Base-by-base conservation (phyloP, 208 protist genomes). In the Borovskyia barvae region DNA sequence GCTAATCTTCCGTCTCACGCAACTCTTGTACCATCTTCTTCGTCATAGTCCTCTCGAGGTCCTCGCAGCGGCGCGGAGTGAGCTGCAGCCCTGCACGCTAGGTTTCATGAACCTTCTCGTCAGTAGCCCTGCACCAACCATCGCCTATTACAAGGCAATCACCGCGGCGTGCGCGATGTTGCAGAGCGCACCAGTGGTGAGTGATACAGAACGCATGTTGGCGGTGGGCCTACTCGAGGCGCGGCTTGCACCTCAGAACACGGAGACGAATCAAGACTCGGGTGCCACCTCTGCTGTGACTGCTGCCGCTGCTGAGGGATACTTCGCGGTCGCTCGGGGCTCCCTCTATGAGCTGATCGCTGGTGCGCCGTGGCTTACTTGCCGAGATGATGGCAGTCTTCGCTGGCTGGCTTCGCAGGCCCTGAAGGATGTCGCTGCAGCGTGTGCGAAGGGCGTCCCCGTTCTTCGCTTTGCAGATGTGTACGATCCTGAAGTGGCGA, bases 221-320 rank as follows among this genome's bases (percentile, higher is more conserved):
- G 75, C 79, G 15, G 46, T 93, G 2, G 86, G 75, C 35, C 72
- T 93, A 8, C 69, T 93, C 9, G 86, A 93, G 54, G 69, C 64
- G 1, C 69, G 73, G 33, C 49, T 75, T 25, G 42, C 54, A 36
- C 63, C 47, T 14, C 63, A 51, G 26, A 33, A 25, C 33, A 48
- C 4, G 37, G 42, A 12, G 29, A 17, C 32, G 20, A n/a, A 32
- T 6, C 46, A 56, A 24, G 37, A 51, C 14, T 40, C 33, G 30
- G 17, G 29, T 12, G 12, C 33, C 22, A 37, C 35, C 32, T 47
- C 20, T 17, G 45, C 33, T 17, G 28, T 41, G 25, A 39, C 33
- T 9, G 29, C 42, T 19, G 28, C 56, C 3, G 59, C 68, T 6
- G 52, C 33, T n/a, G 49, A 62, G 7, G 66, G 61, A 36, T 55